Conservation (phyloP, 2,329 filamentous ascomycete species). For the Tolypocladium tundrense region DNA sequence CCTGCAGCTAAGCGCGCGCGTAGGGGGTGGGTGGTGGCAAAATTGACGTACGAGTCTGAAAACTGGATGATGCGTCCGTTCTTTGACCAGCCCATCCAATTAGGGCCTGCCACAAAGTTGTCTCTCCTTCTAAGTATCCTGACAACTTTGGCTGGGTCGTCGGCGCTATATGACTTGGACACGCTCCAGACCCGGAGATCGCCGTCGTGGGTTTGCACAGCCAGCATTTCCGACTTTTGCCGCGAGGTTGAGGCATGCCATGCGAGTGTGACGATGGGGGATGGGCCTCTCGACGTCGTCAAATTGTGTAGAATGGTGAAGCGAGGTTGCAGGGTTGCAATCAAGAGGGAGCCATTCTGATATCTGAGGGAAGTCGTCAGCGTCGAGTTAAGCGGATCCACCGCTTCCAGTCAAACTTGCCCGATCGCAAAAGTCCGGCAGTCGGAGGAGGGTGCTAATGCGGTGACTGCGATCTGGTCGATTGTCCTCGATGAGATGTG, state of each 20-base stretch:
- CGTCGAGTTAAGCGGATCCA: not conserved
- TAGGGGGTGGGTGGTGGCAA: conserved; percentile 15
- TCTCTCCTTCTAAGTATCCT: conserved; percentile 75
- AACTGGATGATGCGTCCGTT: conserved; percentile 93
- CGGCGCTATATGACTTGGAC: conserved; percentile 62
- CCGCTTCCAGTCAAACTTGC: conserved; percentile 35
- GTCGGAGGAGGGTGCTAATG: conserved; percentile 78
- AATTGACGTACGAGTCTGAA: conserved; percentile 66
- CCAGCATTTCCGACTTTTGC: conserved; percentile 96
- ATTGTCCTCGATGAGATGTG: conserved; percentile 87
- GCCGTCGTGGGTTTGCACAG: conserved; percentile 82
- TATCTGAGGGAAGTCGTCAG: conserved; percentile 47
- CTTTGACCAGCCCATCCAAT: conserved; percentile 98
- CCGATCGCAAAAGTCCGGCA: conserved; percentile 94
- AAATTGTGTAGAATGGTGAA: conserved; percentile 94
- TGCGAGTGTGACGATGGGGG: conserved; percentile 73
- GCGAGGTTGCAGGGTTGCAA: conserved; percentile 78
- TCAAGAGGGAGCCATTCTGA: conserved; percentile 85
- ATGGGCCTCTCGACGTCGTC: conserved; percentile 72
- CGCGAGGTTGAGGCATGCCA: conserved; percentile 97
- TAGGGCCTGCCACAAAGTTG: conserved; percentile 61
- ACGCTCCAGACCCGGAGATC: conserved; percentile 96
- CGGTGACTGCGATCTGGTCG: conserved; percentile 85
- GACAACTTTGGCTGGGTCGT: conserved; percentile 78
- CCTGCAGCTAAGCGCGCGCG: conserved; percentile 35